Percentiles rank a stretch among this genome's conserved stretches.
Conservation (phyloP, 306 rosid genomes). For the Medicago arabica region DNA sequence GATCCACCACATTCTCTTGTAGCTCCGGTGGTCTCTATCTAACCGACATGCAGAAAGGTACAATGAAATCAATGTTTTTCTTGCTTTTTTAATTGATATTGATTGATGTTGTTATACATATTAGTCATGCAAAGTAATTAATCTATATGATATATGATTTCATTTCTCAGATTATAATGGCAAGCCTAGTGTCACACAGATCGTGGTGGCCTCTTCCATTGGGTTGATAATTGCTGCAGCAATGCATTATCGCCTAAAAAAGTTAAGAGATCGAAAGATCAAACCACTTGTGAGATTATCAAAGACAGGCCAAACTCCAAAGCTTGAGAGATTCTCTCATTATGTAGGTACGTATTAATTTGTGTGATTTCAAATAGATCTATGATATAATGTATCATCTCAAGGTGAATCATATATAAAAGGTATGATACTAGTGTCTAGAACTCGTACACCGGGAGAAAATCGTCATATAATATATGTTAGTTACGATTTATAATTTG, state of each 20-base stretch:
- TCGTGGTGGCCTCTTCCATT: constrained; percentile 66
- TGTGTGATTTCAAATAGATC: constrained; percentile 8
- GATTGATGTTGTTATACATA: background rate
- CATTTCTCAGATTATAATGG: constrained; percentile 44
- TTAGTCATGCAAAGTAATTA: background rate
- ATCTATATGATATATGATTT: background rate
- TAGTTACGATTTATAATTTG: background rate
- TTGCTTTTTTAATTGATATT: background rate
- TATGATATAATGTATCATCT: background rate
- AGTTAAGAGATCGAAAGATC: constrained; percentile 57
- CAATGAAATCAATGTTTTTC: background rate
- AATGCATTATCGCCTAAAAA: constrained; percentile 62
- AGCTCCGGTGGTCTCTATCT: constrained; percentile 23
- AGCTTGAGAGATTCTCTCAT: constrained; percentile 81
- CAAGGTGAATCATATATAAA: background rate
- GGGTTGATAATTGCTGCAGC: constrained; percentile 71
- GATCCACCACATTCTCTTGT: constrained; percentile 31
- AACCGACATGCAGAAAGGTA: constrained; percentile 66
- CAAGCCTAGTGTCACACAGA: constrained; percentile 66
- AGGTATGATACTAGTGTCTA: background rate
- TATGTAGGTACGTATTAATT: constrained; percentile 72
- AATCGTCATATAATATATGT: background rate
- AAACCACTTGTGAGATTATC: constrained; percentile 65
- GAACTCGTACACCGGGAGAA: background rate
- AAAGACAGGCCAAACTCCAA: constrained; percentile 53